Conservation (phyloP, 2,329 filamentous ascomycete species). For the Aspergillus aculeatinus region DNA sequence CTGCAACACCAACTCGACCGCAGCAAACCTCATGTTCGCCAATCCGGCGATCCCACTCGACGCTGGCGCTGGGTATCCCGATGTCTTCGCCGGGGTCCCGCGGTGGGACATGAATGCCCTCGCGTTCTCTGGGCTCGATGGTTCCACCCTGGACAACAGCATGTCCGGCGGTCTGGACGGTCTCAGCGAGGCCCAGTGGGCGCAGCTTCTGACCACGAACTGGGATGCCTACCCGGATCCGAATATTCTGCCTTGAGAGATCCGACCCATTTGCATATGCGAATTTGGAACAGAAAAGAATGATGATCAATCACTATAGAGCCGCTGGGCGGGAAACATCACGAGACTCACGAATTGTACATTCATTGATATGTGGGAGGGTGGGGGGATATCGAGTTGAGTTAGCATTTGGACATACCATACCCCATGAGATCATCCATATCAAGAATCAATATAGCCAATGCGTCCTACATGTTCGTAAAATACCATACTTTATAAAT, state of each 20-base stretch:
- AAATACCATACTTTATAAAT: too few relatives aligned
- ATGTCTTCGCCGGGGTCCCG: neutral
- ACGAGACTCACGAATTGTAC: constrained; percentile 1
- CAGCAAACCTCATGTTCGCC: neutral
- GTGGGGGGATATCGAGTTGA: neutral
- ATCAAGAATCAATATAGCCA: neutral
- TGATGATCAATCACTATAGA: neutral
- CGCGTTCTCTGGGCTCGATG: constrained; percentile 12
- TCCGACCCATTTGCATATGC: neutral
- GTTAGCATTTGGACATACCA: neutral
- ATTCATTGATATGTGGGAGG: neutral
- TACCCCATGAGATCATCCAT: neutral
- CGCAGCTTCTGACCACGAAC: constrained; percentile 27
- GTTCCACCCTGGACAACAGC: constrained; percentile 19
- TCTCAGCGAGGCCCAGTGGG: constrained; percentile 38
- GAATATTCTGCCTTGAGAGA: neutral
- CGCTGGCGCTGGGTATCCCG: neutral
- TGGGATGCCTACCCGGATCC: constrained; percentile 20
- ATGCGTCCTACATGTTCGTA: neutral
- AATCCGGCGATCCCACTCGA: neutral
- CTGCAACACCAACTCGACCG: neutral
- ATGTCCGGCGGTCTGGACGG: constrained; percentile 24
- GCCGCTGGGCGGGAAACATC: neutral
- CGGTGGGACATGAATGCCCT: constrained; percentile 28
- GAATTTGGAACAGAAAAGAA: neutral